Base-by-base conservation (phyloP, 805 yeast genomes). In the Priceomyces haplophilus region DNA sequence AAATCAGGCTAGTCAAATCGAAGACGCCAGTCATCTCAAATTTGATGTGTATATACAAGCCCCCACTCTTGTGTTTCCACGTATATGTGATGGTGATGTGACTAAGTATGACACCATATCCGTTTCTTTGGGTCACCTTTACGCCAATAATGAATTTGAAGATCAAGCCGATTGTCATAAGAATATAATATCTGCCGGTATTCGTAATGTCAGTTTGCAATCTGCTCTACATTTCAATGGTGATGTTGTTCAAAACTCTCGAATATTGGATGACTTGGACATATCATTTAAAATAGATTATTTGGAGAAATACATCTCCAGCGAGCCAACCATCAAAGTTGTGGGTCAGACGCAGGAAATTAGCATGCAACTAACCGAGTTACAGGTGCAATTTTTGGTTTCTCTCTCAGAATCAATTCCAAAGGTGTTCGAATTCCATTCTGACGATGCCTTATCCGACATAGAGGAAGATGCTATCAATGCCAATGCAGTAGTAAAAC, bases 1-100 rank as follows among this genome's bases (percentile, higher is more conserved):
- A 51, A 79, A 84, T 51, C 95, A 87, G 59, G 93, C 93, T 0
- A 79, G 70, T 34, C 81, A 80, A 48, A 71, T 82, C 34, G 78
- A 79, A 40, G 71, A 66, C 43, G 79, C 86, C 0, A 75, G 68
- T 37, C 76, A 73, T 49, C 80, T 89, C 64, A 80, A 82, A 49
- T 76, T 90, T 56, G 85, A 90, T 52, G 63, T 95, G 25, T 62
- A 78, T 13, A 72, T 93, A 12, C 75, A 79, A 40, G 88, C 97
- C 1, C 99, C 99, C 0, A 84, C 84, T 7, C 69, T 93, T 29
- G 79, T 84, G 2, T 88, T 89, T 54, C 96, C 98, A 0, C 73
- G 73, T 41, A 48, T 77, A 0, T 67, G 73, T 3, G 75, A 73
- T 34, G 69, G 68, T 3, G 56, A 61, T 1, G 56, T 53, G 2